Conservation (phyloP, 129 eudicot genomes). For the Centella asiatica region DNA sequence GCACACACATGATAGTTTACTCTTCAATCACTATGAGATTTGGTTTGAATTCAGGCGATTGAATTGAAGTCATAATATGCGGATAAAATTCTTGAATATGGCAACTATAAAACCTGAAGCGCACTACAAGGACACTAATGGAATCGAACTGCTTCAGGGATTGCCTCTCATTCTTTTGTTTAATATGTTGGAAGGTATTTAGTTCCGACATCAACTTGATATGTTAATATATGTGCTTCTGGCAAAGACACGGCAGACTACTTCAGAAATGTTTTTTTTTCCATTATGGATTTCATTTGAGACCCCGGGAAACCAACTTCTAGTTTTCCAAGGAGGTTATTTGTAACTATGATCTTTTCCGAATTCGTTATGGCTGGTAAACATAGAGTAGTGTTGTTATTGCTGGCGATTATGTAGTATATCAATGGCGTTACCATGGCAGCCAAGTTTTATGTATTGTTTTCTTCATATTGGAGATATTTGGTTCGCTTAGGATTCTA, state of each 20-base stretch:
- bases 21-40: conserved; percentile 89
- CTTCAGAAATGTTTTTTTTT: not conserved
- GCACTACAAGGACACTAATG: not conserved
- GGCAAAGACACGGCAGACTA: not conserved
- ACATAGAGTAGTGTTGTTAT: not conserved
- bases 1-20: conserved; percentile 86
- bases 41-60: conserved; percentile 83
- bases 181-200: not conserved
- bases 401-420: conserved; percentile 7
- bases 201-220: not conserved
- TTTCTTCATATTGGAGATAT: not conserved
- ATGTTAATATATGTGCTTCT: not conserved
- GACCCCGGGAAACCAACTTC: not conserved
- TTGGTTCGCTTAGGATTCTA: not conserved
- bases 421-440: not conserved
- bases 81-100: not conserved
- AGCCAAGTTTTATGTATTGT: not conserved
- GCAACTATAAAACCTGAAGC: too few relatives aligned
- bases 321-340: not conserved
- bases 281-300: not conserved
- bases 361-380: not conserved
- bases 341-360: conserved; percentile 1
- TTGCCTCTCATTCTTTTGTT: not conserved
- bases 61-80: conserved; percentile 17
- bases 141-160: not conserved